Percentiles rank a stretch among this genome's conserved stretches.
Evolutionary conservation across 2,329 filamentous ascomycete species (phyloP).

Genomic region (Fusarium udum): DNA sequence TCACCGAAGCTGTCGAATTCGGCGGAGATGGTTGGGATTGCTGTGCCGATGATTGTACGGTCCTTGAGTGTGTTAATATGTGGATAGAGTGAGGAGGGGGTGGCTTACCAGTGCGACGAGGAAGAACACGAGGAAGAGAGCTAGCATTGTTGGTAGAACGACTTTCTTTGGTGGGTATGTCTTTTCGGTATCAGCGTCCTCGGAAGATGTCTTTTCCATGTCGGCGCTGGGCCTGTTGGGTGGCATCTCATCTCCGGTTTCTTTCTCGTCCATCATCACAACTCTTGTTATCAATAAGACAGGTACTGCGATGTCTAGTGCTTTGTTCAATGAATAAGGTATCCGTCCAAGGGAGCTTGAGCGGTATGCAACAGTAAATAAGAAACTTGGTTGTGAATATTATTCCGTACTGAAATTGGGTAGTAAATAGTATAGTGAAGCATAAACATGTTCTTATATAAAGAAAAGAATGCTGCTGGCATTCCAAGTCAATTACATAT

Average conservation of each 20-base stretch:
- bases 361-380: fast-evolving
- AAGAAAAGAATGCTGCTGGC: fast-evolving
- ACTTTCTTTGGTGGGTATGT: conserved; percentile 17
- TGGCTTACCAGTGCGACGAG: conserved; percentile 6
- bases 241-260: fast-evolving
- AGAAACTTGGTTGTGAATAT: not conserved
- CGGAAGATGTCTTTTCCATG: fast-evolving
- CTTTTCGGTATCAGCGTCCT: not conserved
- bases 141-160: conserved; percentile 17
- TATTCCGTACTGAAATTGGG: not conserved
- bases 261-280: not conserved
- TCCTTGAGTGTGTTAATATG: not conserved
- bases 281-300: fast-evolving
- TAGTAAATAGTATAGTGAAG: no score
- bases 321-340: not conserved
- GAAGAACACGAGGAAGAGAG: conserved; percentile 18
- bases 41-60: conserved; percentile 23
- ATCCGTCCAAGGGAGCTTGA: not conserved
- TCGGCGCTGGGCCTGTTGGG: not conserved
- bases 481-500: conserved; percentile 7
- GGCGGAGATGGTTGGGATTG: conserved; percentile 23
- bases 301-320: not conserved
- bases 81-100: fast-evolving
- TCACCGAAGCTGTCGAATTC: conserved; percentile 27
- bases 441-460: not conserved